phyloP scores from a whole-genome alignment of 2,329 filamentous ascomycete species.

The Calonectria pseudoturangicola region DNA sequence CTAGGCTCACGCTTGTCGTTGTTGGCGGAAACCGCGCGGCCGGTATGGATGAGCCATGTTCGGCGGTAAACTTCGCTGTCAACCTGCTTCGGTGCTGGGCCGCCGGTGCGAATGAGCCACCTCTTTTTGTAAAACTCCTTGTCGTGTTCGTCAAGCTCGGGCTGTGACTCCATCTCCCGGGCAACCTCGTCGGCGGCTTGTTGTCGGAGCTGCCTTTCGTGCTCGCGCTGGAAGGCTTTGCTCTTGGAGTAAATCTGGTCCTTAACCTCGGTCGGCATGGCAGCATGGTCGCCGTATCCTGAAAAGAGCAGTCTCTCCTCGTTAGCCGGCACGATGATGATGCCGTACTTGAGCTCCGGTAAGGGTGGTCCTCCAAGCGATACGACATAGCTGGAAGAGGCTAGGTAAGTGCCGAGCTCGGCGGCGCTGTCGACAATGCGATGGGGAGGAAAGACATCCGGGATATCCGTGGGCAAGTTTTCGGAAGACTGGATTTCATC shows the following conservation, averaged over 20 bases:
- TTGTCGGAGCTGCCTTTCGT: not conserved
- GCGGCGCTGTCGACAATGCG: slow-evolving; percentile 1
- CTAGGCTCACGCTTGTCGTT: not conserved
- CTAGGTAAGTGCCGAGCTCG: slow-evolving; percentile 23
- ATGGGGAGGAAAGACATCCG: slow-evolving; percentile 15
- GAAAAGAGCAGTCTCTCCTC: slow-evolving; percentile 7
- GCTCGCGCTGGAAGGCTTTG: slow-evolving; percentile 4
- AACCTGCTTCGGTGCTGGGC: not conserved
- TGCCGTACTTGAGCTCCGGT: slow-evolving; percentile 8
- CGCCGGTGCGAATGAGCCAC: not conserved
- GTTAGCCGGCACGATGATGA: slow-evolving; percentile 4
- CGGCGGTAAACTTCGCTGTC: not conserved
- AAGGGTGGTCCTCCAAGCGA: slow-evolving; percentile 20
- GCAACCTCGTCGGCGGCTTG: not conserved
- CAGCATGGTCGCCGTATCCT: slow-evolving; percentile 14
- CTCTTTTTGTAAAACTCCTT: not conserved
- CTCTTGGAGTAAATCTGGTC: slow-evolving; percentile 16
- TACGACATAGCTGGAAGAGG: slow-evolving; percentile 20
- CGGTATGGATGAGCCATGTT: not conserved
- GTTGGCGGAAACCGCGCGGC: not conserved
- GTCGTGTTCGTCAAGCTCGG: not conserved
- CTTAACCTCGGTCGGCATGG: slow-evolving; percentile 16
- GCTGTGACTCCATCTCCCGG: not conserved
- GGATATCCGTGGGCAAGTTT: not conserved
- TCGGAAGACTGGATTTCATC: not conserved